Percentiles rank a stretch among this genome's conserved stretches.
Evolutionary conservation across 306 rosid genomes (phyloP).

Genomic region (Trifolium pratense): DNA sequence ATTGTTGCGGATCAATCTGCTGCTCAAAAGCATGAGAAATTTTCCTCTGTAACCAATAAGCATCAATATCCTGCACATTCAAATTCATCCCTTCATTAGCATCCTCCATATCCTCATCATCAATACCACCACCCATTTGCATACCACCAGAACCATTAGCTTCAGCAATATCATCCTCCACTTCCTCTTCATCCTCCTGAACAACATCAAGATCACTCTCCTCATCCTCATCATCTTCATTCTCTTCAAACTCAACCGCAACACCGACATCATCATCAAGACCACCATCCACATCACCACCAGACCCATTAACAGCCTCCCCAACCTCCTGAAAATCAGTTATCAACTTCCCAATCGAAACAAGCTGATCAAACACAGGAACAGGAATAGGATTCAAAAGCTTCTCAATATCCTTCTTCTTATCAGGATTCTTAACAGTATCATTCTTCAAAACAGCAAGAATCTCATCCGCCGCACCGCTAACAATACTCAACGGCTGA

Average conservation of each 20-base stretch:
- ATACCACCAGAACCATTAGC: constrained; percentile 65
- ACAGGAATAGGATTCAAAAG: constrained; percentile 63
- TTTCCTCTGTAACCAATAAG: constrained; percentile 98
- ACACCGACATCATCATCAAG: constrained; percentile 92
- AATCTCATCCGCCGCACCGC: constrained; percentile 89
- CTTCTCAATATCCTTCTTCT: constrained; percentile 94
- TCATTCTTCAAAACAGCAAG: constrained; percentile 79
- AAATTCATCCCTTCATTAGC: constrained; percentile 82
- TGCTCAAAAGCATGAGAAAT: constrained; percentile 89
- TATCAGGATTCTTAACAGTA: constrained; percentile 58
- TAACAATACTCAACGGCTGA: constrained; percentile 76
- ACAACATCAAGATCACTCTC: constrained; percentile 96
- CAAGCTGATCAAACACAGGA: constrained; percentile 67
- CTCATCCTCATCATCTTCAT: constrained; percentile 89
- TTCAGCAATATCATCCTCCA: constrained; percentile 78
- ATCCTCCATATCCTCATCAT: constrained; percentile 86
- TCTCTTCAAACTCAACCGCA: constrained; percentile 94
- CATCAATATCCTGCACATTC: constrained; percentile 94
- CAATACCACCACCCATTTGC: constrained; percentile 97
- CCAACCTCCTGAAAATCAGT: constrained; percentile 81
- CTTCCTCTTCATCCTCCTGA: constrained; percentile 88
- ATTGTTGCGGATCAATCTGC: constrained; percentile 86
- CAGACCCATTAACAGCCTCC: constrained; percentile 55
- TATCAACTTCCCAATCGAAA: constrained; percentile 73
- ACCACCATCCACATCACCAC: constrained; percentile 68